A percentile compares a stretch with the other conserved stretches of the same genome.
Conservation (phyloP, 2,329 filamentous ascomycete genomes). For the Colletotrichum plurivorum region DNA sequence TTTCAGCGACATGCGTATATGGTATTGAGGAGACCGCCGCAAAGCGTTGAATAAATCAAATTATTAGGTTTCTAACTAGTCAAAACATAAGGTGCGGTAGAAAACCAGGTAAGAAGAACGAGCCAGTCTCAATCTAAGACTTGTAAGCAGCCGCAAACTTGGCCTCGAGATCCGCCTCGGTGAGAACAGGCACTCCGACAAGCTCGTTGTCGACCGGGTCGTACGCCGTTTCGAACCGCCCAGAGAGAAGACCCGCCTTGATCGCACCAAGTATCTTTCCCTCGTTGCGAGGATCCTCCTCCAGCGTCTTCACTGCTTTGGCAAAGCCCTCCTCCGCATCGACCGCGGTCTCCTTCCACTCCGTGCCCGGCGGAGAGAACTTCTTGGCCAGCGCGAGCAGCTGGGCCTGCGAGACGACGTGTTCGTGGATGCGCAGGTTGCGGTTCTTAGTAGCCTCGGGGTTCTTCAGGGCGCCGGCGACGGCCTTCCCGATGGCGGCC, state of each 20-base stretch:
- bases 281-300: slow-evolving; percentile 17
- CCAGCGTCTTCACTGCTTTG: not conserved
- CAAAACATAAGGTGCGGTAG: too few relatives aligned
- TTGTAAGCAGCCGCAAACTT: slow-evolving; percentile 22
- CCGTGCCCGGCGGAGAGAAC: slow-evolving; percentile 25
- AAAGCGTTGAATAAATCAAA: too few relatives aligned
- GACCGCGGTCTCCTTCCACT: slow-evolving; percentile 25
- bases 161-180: slow-evolving; percentile 25
- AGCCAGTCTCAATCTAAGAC: not conserved
- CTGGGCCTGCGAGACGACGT: slow-evolving; percentile 64
- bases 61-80: too few relatives aligned
- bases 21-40: too few relatives aligned
- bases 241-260: slow-evolving; percentile 5
- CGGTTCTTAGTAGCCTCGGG: slow-evolving; percentile 65
- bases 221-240: slow-evolving; percentile 11
- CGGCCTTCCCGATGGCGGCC: slow-evolving; percentile 59
- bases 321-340: slow-evolving; percentile 13
- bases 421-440: slow-evolving; percentile 65
- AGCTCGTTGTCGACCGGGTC: slow-evolving; percentile 23
- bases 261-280: not conserved
- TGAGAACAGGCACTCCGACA: slow-evolving; percentile 14
- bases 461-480: slow-evolving; percentile 61
- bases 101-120: not conserved
- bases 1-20: too few relatives aligned
- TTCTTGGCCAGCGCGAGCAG: slow-evolving; percentile 55